Evolutionary conservation across 352 stramenopile genomes (phyloP).

Genomic region (Phytophthora hibernalis): DNA sequence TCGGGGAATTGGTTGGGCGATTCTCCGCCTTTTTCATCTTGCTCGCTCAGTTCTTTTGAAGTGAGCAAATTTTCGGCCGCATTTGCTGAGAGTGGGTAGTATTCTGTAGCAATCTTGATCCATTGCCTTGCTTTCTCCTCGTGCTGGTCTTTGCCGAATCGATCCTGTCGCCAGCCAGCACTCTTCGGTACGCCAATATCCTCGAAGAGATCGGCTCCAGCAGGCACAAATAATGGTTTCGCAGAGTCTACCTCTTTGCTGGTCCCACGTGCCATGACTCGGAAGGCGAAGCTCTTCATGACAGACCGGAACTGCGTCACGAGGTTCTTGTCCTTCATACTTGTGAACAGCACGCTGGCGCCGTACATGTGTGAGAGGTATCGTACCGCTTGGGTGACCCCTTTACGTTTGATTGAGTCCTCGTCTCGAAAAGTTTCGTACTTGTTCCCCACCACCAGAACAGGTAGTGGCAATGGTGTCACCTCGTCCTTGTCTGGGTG

Average conservation of each 20-base stretch:
- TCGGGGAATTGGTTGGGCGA: constrained; percentile 59
- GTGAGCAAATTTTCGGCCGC: constrained; percentile 39
- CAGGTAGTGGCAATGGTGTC: constrained; percentile 69
- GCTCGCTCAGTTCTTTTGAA: constrained; percentile 33
- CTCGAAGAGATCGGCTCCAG: constrained; percentile 71
- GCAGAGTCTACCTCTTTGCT: constrained; percentile 74
- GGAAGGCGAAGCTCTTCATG: constrained; percentile 77
- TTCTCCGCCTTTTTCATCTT: constrained; percentile 34
- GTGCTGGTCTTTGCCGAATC: constrained; percentile 59
- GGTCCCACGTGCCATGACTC: constrained; percentile 44
- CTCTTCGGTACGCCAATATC: constrained; percentile 81
- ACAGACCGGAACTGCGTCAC: constrained; percentile 68
- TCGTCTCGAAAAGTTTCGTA: constrained; percentile 90
- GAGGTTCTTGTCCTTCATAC: constrained; percentile 87
- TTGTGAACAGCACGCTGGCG: constrained; percentile 88
- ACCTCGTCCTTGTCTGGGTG: constrained; percentile 85
- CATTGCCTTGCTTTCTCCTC: constrained; percentile 74
- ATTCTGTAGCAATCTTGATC: constrained; percentile 71
- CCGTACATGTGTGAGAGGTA: constrained; percentile 89
- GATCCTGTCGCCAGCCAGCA: constrained; percentile 47
- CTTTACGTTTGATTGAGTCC: constrained; percentile 88
- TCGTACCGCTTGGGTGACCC: constrained; percentile 81
- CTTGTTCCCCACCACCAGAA: constrained; percentile 91
- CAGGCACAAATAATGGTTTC: constrained; percentile 78
- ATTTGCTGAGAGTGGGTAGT: constrained; percentile 58